phyloP scores from a whole-genome alignment of 208 protist species.

The Trypanosoma avium region DNA sequence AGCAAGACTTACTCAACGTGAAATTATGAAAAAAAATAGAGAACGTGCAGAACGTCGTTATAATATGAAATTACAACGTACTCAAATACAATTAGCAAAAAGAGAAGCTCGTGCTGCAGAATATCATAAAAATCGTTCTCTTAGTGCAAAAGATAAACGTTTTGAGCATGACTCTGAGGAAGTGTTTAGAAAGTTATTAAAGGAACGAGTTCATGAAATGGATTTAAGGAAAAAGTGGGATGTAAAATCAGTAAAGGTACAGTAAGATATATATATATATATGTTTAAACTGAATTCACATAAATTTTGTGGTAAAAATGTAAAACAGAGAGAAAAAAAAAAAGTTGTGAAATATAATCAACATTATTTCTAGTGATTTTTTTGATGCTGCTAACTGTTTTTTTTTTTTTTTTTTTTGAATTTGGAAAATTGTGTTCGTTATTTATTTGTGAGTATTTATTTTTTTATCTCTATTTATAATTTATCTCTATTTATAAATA shows the following conservation, averaged over 20 bases:
- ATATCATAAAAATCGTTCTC: conserved; percentile 10
- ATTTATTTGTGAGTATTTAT: too few relatives aligned
- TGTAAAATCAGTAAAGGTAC: conserved; percentile 10
- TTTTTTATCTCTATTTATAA: too few relatives aligned
- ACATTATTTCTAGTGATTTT: too few relatives aligned
- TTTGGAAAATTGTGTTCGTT: too few relatives aligned
- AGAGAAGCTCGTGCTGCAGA: conserved; percentile 19
- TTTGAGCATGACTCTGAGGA: conserved; percentile 38
- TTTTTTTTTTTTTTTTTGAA: too few relatives aligned
- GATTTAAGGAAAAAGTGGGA: conserved; percentile 35
- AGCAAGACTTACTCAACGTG: not conserved
- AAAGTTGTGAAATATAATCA: too few relatives aligned
- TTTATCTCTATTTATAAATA: too few relatives aligned
- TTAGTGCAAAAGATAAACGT: conserved; percentile 16
- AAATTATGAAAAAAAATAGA: conserved; percentile 24
- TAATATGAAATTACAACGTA: conserved; percentile 18
- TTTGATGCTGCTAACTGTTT: too few relatives aligned
- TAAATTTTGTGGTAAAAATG: too few relatives aligned
- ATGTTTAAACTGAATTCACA: too few relatives aligned
- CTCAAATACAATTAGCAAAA: not conserved
- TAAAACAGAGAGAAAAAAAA: not conserved
- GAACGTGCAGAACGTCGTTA: conserved; percentile 17
- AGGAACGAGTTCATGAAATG: conserved; percentile 31
- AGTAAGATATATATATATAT: not conserved
- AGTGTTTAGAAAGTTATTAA: conserved; percentile 27